Percentiles rank a stretch among this genome's conserved stretches.
phyloP scores from a whole-genome alignment of 2,329 filamentous ascomycete species.

The Penicillium sp. region DNA sequence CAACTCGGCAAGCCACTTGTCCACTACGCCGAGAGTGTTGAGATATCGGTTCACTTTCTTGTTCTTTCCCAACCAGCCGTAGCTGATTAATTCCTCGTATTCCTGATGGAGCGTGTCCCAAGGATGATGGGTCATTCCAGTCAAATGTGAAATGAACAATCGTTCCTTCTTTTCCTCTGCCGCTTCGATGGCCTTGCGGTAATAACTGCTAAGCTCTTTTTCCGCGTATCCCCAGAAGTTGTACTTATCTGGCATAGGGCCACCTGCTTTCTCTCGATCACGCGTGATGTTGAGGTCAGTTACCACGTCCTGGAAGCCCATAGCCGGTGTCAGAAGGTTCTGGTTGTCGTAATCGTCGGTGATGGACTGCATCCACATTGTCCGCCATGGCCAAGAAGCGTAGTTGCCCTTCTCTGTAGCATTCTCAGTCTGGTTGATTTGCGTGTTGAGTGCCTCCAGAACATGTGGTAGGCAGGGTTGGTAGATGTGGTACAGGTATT shows the following conservation, averaged over 20 bases:
- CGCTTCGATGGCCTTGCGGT: constrained; percentile 21
- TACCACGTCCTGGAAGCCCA: constrained; percentile 23
- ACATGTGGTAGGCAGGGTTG: constrained; percentile 43
- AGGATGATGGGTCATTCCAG: constrained; percentile 28
- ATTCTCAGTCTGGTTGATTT: constrained; percentile 6
- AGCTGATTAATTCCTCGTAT: constrained; percentile 21
- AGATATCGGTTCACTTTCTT: constrained; percentile 1
- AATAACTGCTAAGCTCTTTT: constrained; percentile 21
- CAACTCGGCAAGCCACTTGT: neutral
- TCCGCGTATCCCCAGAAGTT: constrained; percentile 27
- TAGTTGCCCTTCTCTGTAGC: constrained; percentile 13
- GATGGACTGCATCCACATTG: constrained; percentile 28
- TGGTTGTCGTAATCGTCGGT: constrained; percentile 29
- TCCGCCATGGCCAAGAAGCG: constrained; percentile 25
- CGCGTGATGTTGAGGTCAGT: constrained; percentile 19
- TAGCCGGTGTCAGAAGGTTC: constrained; percentile 17
- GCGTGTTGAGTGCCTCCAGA: constrained; percentile 16
- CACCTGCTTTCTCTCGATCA: constrained; percentile 10
- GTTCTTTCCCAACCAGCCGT: constrained; percentile 25
- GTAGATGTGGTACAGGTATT: constrained; percentile 40
- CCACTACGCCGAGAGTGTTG: neutral
- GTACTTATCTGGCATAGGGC: constrained; percentile 11
- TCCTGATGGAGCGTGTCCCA: constrained; percentile 23
- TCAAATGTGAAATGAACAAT: constrained; percentile 27
- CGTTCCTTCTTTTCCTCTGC: constrained; percentile 25